phyloP scores from a whole-genome alignment of 1,139 yeast species.

The Yamadazyma aaseri region DNA sequence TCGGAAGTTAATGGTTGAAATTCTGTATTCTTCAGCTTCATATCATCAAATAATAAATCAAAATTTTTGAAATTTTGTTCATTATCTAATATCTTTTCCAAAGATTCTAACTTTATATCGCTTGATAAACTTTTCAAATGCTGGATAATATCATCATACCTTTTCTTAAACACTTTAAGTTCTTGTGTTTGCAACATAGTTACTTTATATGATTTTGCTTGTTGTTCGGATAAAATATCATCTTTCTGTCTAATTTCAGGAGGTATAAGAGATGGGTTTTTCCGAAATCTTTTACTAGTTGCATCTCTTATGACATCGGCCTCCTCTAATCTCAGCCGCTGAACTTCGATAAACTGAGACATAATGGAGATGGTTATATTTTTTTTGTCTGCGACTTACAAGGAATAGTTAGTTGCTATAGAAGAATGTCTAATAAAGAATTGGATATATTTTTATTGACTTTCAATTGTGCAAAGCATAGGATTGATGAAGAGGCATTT shows the following conservation, averaged over 20 bases:
- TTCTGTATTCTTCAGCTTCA: conserved; percentile 25
- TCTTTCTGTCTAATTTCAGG: conserved; percentile 9
- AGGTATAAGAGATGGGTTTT: conserved; percentile 25
- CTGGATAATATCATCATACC: conserved; percentile 30
- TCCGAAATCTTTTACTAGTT: conserved; percentile 28
- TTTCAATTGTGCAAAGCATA: conserved; percentile 38
- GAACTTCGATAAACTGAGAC: conserved; percentile 36
- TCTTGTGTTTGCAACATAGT: conserved; percentile 67
- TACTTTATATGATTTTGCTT: conserved; percentile 42
- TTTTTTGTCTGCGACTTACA: background rate
- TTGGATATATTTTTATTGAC: conserved; percentile 34
- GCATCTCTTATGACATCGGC: conserved; percentile 35
- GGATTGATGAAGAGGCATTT: conserved; percentile 23
- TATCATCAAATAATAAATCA: conserved; percentile 35
- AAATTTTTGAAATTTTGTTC: conserved; percentile 37
- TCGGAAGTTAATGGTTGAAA: conserved; percentile 26
- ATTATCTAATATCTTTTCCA: conserved; percentile 27
- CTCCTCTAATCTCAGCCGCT: conserved; percentile 38
- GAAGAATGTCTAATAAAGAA: conserved; percentile 4
- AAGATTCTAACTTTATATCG: conserved; percentile 16
- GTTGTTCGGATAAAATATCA: conserved; percentile 16
- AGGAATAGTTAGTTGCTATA: background rate
- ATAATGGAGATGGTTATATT: conserved; percentile 13
- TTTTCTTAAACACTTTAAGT: conserved; percentile 49
- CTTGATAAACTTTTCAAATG: conserved; percentile 3